Base-by-base conservation (phyloP, 495 filamentous ascomycete species). In the Penicillium lagena region DNA sequence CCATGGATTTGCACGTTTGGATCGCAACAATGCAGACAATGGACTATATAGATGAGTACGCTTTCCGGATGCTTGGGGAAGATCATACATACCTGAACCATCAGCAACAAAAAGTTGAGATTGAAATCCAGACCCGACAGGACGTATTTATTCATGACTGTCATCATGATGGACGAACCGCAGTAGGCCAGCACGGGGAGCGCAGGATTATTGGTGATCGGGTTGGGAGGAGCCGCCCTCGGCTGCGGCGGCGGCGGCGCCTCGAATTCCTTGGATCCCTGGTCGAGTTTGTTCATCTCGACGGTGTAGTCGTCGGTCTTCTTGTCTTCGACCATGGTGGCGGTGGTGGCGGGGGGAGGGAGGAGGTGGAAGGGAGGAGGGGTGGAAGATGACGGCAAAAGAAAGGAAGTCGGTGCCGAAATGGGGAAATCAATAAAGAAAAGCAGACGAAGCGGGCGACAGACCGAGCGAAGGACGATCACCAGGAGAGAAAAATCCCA, bases 131-230 rank as follows among this genome's bases (percentile, higher is more conserved):
- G 67, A 29, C 93, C 94, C 29, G 88, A 95, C 29, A 99, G 76
- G 39, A 96, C 90, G 63, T 93, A 99, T 78, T 99, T 99, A 72
- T 99, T 99, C 69, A 93, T 95, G 17, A 95, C 84, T 33, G 94
- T 99, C 93, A 99, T 99, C 64, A 91, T 73, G 52, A 99, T 99
- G 6, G 90, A 96, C 40, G 93, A 85, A 54, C 81, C 76, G 69
- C 93, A 99, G 72, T 99, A 99, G 15, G 85, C 81, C 40, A 96
- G 59, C 50, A 99, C 87, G 9, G 91, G 86, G 8, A 93, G 60
- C 31, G 80, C 66, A 9, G 91, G 86, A 59, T 79, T 91, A 58
- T 85, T 87, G 48, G 80, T 69, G 36, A 85, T 38, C 12, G 62
- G 40, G 40, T 41, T 52, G 13, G 68, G 45, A 13, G 64, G 58